A percentile compares a stretch with the other conserved stretches of the same genome.
These are phyloP conservation scores for Penicillium coffeae DNA, from an alignment of 495 filamentous ascomycete genomes.

Conservation along the genomic window DNA sequence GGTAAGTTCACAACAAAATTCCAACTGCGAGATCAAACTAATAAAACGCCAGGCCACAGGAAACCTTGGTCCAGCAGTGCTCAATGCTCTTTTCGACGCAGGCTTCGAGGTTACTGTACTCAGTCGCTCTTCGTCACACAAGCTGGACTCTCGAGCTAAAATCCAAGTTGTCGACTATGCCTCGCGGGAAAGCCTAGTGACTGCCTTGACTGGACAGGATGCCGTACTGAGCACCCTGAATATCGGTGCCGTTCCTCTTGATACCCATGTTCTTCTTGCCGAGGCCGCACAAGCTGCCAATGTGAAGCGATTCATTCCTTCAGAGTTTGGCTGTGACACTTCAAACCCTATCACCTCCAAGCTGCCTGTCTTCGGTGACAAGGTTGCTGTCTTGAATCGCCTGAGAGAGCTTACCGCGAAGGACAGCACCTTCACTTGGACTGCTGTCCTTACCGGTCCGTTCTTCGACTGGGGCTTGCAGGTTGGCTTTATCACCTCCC, in stretches of 20 bases:
- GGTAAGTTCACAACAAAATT: not conserved
- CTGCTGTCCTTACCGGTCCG: constrained; percentile 43
- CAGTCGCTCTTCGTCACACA: constrained; percentile 42
- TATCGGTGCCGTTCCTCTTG: constrained; percentile 20
- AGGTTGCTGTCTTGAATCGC: constrained; percentile 47
- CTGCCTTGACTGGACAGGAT: constrained; percentile 37
- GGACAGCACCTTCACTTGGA: constrained; percentile 43
- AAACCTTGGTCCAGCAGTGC: constrained; percentile 53
- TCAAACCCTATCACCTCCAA: constrained; percentile 32
- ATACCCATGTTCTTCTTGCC: constrained; percentile 45
- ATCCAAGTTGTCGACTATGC: constrained; percentile 51
- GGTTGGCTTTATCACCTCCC: constrained; percentile 32
- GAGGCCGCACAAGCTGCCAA: constrained; percentile 58
- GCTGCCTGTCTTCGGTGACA: constrained; percentile 44
- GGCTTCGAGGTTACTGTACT: constrained; percentile 59
- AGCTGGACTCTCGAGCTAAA: constrained; percentile 35
- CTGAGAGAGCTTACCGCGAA: constrained; percentile 38
- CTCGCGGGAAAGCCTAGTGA: constrained; percentile 48
- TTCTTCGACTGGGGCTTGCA: constrained; percentile 53
- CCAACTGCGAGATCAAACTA: not conserved
- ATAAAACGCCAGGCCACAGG: constrained; percentile 48
- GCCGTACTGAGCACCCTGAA: constrained; percentile 33
- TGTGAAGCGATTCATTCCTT: constrained; percentile 61
- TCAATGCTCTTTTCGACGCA: constrained; percentile 50
- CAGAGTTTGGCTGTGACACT: constrained; percentile 57